Base-by-base conservation (phyloP, 352 stramenopile species). In the Phytophthora nicotianae region DNA sequence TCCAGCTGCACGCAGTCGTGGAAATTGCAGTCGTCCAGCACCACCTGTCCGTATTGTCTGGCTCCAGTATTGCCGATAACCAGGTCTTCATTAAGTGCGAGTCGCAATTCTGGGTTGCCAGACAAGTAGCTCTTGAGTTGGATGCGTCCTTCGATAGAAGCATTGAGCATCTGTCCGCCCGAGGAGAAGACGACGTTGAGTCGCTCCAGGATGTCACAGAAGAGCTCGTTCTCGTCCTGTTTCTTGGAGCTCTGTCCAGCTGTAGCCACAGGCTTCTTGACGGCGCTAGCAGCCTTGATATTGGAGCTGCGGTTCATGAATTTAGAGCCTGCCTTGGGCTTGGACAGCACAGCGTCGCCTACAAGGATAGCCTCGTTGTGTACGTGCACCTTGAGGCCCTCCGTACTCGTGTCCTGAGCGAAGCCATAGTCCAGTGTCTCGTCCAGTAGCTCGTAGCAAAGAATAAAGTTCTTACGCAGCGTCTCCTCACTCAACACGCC, bases 401-500 rank as follows among this genome's bases (percentile, higher is more conserved):
- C 97, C 8, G 97, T 99, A 52, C 92, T 97, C 29, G 97, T 99
- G 56, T 98, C 92, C 78, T 99, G 97, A 19, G 97, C 96, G 75
- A 99, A 98, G 10, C 97, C 97, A 69, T 97, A 99, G 80, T 99
- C 97, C n/a, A 98, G 70, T 59, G 98, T 98, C 77, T 99, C 97
- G 77, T 99, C 97, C 40, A 99, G 82, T 41, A 99, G 81, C 78
- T 99, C 97, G 73, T 99, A 99, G 62, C 98, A 95, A 38, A 99
- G 72, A 62, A 99, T 98, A 65, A 99, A 99, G 77, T 99, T 99
- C 88, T 99, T 99, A 38, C 97, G 89, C 67, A 99, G 96, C n/a
- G 96, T 97, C 75, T 99, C 96, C 65, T 98, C 97, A 26, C 91
- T 98, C 19, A 99, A 78, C 29, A 98, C 96, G 23, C 98, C 98